Percentiles rank a stretch among this genome's conserved stretches.
Evolutionary conservation across 2,329 filamentous ascomycete genomes (phyloP).

Genomic region (Fusarium oligoseptatum): DNA sequence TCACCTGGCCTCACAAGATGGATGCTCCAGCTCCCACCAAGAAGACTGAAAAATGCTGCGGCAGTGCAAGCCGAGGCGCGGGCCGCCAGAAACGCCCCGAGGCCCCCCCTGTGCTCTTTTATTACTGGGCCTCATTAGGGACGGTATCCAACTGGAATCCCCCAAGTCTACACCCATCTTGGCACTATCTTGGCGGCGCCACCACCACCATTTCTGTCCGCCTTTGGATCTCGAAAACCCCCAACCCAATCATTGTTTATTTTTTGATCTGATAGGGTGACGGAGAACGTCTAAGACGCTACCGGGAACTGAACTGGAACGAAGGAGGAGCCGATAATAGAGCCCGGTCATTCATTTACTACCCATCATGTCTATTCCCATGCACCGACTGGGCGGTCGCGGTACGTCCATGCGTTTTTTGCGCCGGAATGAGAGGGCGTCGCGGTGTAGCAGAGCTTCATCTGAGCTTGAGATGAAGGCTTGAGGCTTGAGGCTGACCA

Average conservation of each 20-base stretch:
- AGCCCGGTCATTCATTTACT: conserved; percentile 1
- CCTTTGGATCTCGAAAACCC: neutral
- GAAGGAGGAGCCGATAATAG: conserved; percentile 5
- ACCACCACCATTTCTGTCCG: conserved; percentile 6
- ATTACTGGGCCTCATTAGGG: neutral
- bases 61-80: conserved; percentile 2
- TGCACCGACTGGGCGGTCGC: conserved; percentile 60
- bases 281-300: conserved; percentile 2
- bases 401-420: conserved; percentile 52
- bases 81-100: neutral
- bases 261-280: conserved; percentile 7
- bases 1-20: neutral
- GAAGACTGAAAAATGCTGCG: neutral
- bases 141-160: conserved; percentile 3
- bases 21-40: neutral
- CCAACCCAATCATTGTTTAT: neutral
- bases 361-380: conserved; percentile 55
- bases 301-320: neutral
- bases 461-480: conserved; percentile 1
- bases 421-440: conserved; percentile 26
- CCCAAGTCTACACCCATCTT: conserved; percentile 21
- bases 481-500: conserved; percentile 11
- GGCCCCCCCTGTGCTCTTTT: neutral
- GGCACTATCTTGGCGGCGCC: conserved; percentile 33
- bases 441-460: conserved; percentile 10